These are phyloP conservation scores for Sugiyamaella xylanicola DNA, from an alignment of 1,139 yeast genomes.

Conservation along the genomic window DNA sequence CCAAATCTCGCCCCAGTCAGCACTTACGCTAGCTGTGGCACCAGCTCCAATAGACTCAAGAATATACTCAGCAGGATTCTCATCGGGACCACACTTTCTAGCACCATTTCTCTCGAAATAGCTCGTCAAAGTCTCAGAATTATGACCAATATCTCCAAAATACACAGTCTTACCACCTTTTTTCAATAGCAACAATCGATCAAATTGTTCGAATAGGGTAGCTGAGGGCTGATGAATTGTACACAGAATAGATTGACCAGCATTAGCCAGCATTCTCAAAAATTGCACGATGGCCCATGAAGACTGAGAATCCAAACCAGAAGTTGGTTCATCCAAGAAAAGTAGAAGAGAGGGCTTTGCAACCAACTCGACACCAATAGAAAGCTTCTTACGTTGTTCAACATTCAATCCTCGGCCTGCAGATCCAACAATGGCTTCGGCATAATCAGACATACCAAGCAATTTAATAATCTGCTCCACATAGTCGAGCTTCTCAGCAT, in stretches of 20 bases:
- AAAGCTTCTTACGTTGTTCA: slow-evolving; percentile 65
- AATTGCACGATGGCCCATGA: slow-evolving; percentile 60
- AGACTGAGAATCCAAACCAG: slow-evolving; percentile 62
- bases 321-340: slow-evolving; percentile 61
- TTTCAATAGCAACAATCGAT: slow-evolving; percentile 51
- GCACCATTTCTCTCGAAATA: slow-evolving; percentile 63
- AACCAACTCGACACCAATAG: slow-evolving; percentile 65
- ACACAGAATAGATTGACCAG: slow-evolving; percentile 60
- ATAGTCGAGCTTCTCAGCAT: slow-evolving; percentile 55
- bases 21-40: slow-evolving; percentile 55
- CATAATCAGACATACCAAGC: slow-evolving; percentile 60
- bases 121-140: slow-evolving; percentile 51
- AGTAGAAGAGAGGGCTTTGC: slow-evolving; percentile 56
- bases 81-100: slow-evolving; percentile 49
- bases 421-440: slow-evolving; percentile 64
- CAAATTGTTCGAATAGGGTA: slow-evolving; percentile 55
- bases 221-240: slow-evolving; percentile 65
- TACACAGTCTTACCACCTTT: slow-evolving; percentile 67
- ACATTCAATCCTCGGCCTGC: slow-evolving; percentile 63
- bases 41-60: slow-evolving; percentile 68
- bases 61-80: slow-evolving; percentile 70
- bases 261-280: slow-evolving; percentile 53
- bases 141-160: slow-evolving; percentile 64
- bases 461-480: slow-evolving; percentile 60
- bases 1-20: slow-evolving; percentile 52